Percentiles rank a stretch among this genome's conserved stretches.
Conservation (phyloP, 306 rosid genomes). For the Delonix regia region DNA sequence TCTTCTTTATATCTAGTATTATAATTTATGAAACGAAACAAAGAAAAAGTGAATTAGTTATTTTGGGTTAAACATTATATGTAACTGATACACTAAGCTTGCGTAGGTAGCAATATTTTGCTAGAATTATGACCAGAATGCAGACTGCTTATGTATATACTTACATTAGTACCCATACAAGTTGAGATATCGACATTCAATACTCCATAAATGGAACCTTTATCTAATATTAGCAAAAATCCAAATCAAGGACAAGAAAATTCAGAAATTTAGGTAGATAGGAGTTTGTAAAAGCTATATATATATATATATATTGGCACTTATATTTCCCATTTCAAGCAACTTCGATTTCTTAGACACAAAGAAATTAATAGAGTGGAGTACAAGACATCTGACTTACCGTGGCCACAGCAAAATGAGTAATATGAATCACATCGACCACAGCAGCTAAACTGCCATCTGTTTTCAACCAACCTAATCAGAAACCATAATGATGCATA, state of each 20-base stretch:
- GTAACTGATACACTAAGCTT: not conserved
- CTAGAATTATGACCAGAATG: not conserved
- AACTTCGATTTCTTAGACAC: not conserved
- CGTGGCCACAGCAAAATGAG: conserved; percentile 94
- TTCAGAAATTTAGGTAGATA: not conserved
- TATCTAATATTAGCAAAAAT: not conserved
- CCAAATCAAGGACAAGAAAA: not conserved
- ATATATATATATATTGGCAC: conserved; percentile 4
- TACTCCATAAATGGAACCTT: not conserved
- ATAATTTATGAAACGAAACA: not conserved
- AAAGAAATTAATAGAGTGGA: not conserved
- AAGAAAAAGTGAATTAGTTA: not conserved
- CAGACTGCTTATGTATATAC: no score
- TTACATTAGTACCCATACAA: not conserved
- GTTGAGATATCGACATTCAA: not conserved
- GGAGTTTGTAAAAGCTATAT: conserved; percentile 1
- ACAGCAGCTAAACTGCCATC: conserved; percentile 81
- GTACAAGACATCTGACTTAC: conserved; percentile 61
- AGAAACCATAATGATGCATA: conserved; percentile 32
- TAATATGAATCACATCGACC: conserved; percentile 81
- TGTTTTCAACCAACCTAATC: conserved; percentile 47
- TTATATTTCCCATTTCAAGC: conserved; percentile 16
- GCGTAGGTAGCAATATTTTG: not conserved
- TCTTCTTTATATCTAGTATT: not conserved
- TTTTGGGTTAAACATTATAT: not conserved